A percentile compares a stretch with the other conserved stretches of the same genome.
phyloP scores from a whole-genome alignment of 768 basidiomycete genomes.

The Amanita rubescens region DNA sequence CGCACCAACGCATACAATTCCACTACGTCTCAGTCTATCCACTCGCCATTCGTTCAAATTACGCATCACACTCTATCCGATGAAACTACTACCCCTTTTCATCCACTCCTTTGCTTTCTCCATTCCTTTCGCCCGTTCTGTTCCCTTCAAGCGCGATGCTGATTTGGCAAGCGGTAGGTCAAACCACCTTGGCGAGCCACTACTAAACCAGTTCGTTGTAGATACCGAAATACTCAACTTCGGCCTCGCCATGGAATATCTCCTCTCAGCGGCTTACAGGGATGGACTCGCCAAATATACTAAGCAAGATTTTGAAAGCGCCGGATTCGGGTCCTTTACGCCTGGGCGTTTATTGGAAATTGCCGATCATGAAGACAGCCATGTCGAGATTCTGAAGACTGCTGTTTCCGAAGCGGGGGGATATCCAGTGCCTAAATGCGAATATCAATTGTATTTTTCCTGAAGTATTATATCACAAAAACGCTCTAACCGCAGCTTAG shows the following conservation, averaged over 20 bases:
- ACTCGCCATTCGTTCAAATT: background rate
- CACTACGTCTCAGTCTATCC: background rate
- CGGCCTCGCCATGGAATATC: slow-evolving; percentile 40
- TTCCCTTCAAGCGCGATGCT: background rate
- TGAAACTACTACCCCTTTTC: background rate
- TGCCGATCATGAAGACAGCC: slow-evolving; percentile 42
- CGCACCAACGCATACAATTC: background rate
- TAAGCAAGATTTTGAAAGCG: slow-evolving; percentile 34
- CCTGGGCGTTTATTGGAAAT: slow-evolving; percentile 46
- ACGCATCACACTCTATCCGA: background rate
- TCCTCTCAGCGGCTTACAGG: slow-evolving; percentile 37
- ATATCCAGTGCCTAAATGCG: slow-evolving; percentile 41
- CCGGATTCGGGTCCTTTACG: slow-evolving; percentile 43
- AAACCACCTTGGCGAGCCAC: background rate
- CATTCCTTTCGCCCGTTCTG: background rate
- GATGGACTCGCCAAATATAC: slow-evolving; percentile 38
- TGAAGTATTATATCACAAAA: background rate
- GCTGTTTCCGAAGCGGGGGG: slow-evolving; percentile 32
- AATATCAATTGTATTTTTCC: slow-evolving; percentile 45
- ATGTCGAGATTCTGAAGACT: slow-evolving; percentile 47
- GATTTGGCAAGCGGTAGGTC: background rate
- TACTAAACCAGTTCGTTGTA: background rate
- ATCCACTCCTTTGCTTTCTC: background rate
- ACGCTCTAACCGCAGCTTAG: slow-evolving; percentile 15
- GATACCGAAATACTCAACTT: slow-evolving; percentile 35